Conservation (phyloP, 2,329 filamentous ascomycete species). For the Talaromyces albobiverticillius region DNA sequence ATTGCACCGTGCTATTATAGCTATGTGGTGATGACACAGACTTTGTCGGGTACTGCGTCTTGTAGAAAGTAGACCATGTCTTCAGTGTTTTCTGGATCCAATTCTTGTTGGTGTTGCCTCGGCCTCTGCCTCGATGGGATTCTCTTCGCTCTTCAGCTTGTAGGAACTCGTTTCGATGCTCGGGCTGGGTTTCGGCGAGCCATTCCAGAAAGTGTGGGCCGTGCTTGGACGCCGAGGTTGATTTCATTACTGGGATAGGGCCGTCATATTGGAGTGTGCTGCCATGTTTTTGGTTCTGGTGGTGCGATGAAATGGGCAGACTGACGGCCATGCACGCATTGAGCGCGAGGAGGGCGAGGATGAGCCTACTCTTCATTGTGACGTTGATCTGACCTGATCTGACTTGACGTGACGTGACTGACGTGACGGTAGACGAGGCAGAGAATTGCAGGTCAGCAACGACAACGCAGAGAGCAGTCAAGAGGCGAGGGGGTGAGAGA, state of each 20-base stretch:
- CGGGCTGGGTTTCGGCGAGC: background rate
- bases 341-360: background rate
- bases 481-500: background rate
- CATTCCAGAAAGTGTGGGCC: slow-evolving; percentile 1
- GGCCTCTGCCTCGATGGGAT: background rate
- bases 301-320: background rate
- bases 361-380: slow-evolving; percentile 1
- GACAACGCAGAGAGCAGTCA: background rate
- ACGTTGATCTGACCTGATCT: too few species aligned
- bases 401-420: too few species aligned
- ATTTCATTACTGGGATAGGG: background rate
- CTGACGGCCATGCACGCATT: background rate
- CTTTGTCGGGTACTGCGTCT: slow-evolving; percentile 2
- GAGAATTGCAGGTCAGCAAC: background rate
- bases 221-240: background rate
- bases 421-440: too few species aligned
- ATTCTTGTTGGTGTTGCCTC: background rate
- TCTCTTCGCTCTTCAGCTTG: background rate
- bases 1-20: background rate
- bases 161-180: background rate
- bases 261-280: background rate
- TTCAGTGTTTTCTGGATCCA: background rate
- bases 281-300: background rate
- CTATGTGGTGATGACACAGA: background rate
- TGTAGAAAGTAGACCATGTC: slow-evolving; percentile 9